A percentile compares a stretch with the other conserved stretches of the same genome.
These are phyloP conservation scores for Gaertneriomyces sp. DNA, from an alignment of 192 early-diverging fungal genomes.

Conservation along the genomic window DNA sequence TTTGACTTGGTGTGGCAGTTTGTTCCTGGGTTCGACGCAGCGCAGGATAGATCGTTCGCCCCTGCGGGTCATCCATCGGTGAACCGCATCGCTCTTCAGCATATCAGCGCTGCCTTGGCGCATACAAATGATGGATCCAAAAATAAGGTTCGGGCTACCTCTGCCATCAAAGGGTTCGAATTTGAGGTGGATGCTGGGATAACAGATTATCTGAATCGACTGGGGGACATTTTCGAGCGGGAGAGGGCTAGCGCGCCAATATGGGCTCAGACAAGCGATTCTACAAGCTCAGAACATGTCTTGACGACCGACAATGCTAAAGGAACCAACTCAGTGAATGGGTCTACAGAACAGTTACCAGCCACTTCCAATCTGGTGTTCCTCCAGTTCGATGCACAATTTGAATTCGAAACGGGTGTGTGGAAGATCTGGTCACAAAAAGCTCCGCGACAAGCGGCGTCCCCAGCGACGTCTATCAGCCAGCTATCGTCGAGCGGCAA, in stretches of 20 bases:
- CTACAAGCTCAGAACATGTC: background rate
- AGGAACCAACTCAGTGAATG: background rate
- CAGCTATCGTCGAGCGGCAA: conserved; percentile 21
- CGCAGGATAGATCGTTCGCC: conserved; percentile 27
- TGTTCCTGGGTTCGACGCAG: conserved; percentile 43
- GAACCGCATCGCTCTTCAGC: conserved; percentile 36
- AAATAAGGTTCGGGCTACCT: conserved; percentile 43
- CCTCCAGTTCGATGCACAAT: conserved; percentile 25
- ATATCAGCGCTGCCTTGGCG: conserved; percentile 38
- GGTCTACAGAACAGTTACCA: no score
- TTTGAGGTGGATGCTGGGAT: conserved; percentile 67
- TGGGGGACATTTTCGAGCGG: conserved; percentile 59
- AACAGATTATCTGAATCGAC: conserved; percentile 59
- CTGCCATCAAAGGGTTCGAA: conserved; percentile 67
- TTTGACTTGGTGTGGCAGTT: conserved; percentile 65
- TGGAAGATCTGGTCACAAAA: conserved; percentile 34
- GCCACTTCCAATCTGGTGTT: background rate
- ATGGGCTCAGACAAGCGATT: background rate
- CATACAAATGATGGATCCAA: conserved; percentile 32
- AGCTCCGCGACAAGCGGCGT: background rate
- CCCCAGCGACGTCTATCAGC: conserved; percentile 13
- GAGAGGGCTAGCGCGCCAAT: conserved; percentile 38
- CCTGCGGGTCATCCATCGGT: conserved; percentile 21
- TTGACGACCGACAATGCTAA: background rate
- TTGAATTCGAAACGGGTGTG: conserved; percentile 33